phyloP scores from a whole-genome alignment of 371 early-diverging fungal genomes.

The Syncephalastrum racemosum region DNA sequence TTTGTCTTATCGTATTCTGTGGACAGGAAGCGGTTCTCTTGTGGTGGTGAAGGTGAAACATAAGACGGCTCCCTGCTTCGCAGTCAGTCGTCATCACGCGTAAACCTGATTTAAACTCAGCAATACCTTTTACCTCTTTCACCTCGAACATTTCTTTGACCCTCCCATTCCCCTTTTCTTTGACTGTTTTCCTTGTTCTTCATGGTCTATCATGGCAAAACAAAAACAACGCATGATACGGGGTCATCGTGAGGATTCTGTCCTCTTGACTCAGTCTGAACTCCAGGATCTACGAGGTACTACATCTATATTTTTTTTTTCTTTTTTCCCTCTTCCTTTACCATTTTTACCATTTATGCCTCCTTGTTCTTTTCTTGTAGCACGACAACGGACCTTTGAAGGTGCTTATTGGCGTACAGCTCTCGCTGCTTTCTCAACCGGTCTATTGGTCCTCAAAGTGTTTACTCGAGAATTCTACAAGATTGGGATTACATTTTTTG shows the following conservation, averaged over 20 bases:
- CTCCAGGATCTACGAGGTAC: constrained; percentile 46
- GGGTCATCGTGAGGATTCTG: constrained; percentile 46
- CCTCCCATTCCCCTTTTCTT: too few relatives aligned
- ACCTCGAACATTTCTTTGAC: too few relatives aligned
- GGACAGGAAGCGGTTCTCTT: too few relatives aligned
- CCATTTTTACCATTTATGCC: not conserved
- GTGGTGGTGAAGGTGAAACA: too few relatives aligned
- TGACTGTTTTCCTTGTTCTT: too few relatives aligned
- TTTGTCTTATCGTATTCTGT: too few relatives aligned
- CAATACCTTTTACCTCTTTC: too few relatives aligned
- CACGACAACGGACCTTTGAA: constrained; percentile 76
- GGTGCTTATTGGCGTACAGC: constrained; percentile 81
- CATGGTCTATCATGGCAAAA: not conserved
- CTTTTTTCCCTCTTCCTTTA: not conserved
- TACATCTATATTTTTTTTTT: not conserved
- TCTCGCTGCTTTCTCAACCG: constrained; percentile 67
- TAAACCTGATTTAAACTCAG: too few relatives aligned
- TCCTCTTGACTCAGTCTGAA: constrained; percentile 34
- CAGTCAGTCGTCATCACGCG: too few relatives aligned
- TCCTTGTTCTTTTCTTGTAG: constrained; percentile 26
- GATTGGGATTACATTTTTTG: constrained; percentile 74
- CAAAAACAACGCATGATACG: constrained; percentile 26
- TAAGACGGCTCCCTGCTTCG: too few relatives aligned
- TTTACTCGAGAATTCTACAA: constrained; percentile 71
- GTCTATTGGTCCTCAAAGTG: constrained; percentile 66